phyloP scores from a whole-genome alignment of 2,329 filamentous ascomycete genomes.

The Talaromyces sp. region DNA sequence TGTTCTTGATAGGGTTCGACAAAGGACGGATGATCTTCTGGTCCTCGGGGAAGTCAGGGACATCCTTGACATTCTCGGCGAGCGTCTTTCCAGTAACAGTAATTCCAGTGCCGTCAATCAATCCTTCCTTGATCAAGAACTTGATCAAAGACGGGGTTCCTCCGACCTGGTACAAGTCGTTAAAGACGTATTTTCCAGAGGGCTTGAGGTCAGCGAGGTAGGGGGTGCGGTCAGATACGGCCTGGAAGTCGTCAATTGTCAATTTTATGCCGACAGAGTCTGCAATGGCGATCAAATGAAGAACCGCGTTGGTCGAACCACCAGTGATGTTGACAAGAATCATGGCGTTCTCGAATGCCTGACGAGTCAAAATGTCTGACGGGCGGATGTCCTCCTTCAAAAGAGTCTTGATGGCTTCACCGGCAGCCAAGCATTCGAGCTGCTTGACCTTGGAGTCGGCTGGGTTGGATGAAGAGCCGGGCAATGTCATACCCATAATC shows the following conservation, averaged over 20 bases:
- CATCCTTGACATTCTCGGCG: conserved; percentile 57
- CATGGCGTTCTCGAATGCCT: conserved; percentile 84
- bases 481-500: conserved; percentile 73
- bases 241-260: conserved; percentile 82
- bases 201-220: conserved; percentile 82
- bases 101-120: conserved; percentile 59
- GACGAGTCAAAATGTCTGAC: conserved; percentile 71
- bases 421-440: conserved; percentile 68
- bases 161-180: conserved; percentile 55
- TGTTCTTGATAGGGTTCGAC: conserved; percentile 65
- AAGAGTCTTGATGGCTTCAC: conserved; percentile 69
- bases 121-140: conserved; percentile 55
- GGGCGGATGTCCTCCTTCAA: conserved; percentile 74
- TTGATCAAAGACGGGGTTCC: conserved; percentile 58
- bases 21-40: conserved; percentile 68
- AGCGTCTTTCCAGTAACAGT: conserved; percentile 60
- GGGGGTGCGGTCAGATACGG: conserved; percentile 72
- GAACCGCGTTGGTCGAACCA: conserved; percentile 80
- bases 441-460: conserved; percentile 70
- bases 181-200: conserved; percentile 63
- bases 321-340: conserved; percentile 76
- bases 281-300: conserved; percentile 80
- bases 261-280: conserved; percentile 77
- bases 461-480: conserved; percentile 75
- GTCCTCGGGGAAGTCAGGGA: conserved; percentile 62